These are phyloP conservation scores for Tetrahymena malaccensis DNA, from an alignment of 73 alveolate genomes.

Conservation along the genomic window DNA sequence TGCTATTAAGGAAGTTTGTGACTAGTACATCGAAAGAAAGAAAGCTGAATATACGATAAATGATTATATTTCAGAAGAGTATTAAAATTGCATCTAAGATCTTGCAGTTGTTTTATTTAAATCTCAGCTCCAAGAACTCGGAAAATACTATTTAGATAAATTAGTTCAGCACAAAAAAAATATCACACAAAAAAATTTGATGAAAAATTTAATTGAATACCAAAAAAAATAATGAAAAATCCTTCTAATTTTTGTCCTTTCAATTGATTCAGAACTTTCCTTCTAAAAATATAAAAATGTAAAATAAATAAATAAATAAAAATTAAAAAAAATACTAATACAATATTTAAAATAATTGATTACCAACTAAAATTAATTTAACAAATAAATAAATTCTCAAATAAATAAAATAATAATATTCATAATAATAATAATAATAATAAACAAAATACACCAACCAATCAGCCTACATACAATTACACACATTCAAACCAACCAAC, in stretches of 20 bases:
- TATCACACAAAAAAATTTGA: background rate
- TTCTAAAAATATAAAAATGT: background rate
- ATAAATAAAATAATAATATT: background rate
- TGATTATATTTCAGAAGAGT: background rate
- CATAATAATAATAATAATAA: background rate
- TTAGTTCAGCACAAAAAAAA: background rate
- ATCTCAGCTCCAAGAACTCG: background rate
- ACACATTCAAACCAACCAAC: background rate
- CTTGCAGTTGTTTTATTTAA: background rate
- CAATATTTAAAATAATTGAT: too few species aligned
- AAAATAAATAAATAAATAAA: too few species aligned
- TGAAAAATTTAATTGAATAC: background rate
- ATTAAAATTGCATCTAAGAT: background rate
- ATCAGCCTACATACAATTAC: background rate
- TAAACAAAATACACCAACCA: background rate
- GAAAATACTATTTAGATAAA: background rate
- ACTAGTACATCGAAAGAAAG: background rate
- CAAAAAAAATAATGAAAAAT: background rate
- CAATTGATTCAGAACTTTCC: background rate
- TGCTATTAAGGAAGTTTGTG: background rate
- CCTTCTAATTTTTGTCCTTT: background rate
- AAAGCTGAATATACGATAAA: background rate
- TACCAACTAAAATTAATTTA: background rate
- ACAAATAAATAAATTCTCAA: background rate
- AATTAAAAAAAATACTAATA: background rate